Evolutionary conservation across 495 filamentous ascomycete species (phyloP), one percentile per base, ranked within the genome.

Genomic region (Daldinia bambusicola): DNA sequence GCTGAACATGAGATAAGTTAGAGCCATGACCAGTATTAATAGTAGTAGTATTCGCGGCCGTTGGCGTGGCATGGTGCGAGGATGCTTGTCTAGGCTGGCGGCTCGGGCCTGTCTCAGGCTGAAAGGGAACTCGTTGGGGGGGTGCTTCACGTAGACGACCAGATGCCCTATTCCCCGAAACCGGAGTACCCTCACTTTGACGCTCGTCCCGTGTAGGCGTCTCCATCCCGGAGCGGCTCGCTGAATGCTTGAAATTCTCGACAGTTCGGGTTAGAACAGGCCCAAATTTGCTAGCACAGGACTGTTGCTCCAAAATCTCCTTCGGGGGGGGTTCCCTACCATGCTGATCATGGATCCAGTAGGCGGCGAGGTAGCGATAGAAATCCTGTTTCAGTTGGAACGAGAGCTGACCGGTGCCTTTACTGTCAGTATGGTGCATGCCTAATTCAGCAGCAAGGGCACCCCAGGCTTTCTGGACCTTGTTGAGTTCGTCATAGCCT

Each of bases 311-410:
- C 13, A 95, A 83, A 55, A 94, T 93, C 76, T 94, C 90, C 68
- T 89, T 91, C 16, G 92, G 92, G 10, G 92, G 92, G 10, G 92
- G 93, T 60, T 92, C 90, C 75, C 89, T 88, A 14, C 87, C 84
- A 77, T 91, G 88, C 34, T 90, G 74, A n/a, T 83, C 87, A 38
- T 86, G 82, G 55, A 95, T 93, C 79, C 94, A 93, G 79, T 91
- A 95, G 3, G 92, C 92, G 13, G 90, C 90, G 36, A 95, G 86
- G 69, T 94, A 89, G 71, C 91, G 91, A 83, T 94, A 95, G 79
- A 93, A 95, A 52, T 89, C 86, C 26, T 89, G 91, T 80, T 95
- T 95, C 53, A 95, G 77, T 22, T 87, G 84, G 77, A 93, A 95
- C 3, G 91, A 91, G 61, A 90, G 85, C 0, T 91, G 89, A 18